These are phyloP conservation scores for Ceratobasidium sp. DNA, from an alignment of 1,284 basidiomycete genomes.

Conservation along the genomic window DNA sequence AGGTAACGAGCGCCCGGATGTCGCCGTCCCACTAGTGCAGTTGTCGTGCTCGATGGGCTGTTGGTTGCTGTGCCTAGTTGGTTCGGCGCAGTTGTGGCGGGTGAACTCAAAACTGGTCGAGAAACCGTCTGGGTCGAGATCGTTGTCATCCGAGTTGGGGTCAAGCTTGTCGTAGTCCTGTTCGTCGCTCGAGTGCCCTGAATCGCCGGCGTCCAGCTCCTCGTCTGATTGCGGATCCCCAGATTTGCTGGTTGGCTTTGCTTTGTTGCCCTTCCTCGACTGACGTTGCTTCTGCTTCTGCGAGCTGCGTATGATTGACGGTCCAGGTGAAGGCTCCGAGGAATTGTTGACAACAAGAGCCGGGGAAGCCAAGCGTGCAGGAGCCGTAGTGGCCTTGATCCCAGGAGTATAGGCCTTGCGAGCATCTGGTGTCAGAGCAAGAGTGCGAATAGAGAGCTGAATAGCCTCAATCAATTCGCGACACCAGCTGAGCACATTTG, in stretches of 20 bases:
- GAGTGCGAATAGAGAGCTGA: not conserved
- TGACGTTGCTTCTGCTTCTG: not conserved
- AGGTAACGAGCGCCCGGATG: not conserved
- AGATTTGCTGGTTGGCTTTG: not conserved
- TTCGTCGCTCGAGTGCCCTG: not conserved
- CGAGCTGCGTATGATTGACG: not conserved
- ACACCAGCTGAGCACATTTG: not conserved
- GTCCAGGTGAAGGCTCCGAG: not conserved
- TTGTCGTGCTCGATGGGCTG: too few species aligned
- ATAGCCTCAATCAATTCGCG: not conserved
- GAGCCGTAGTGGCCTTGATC: not conserved
- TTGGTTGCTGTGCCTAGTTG: too few species aligned
- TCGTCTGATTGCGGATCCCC: not conserved
- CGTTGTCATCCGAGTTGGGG: not conserved
- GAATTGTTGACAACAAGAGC: not conserved
- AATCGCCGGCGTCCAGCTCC: not conserved
- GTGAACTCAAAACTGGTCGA: too few species aligned
- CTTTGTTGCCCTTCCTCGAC: not conserved
- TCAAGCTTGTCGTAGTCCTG: not conserved
- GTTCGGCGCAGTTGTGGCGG: too few species aligned
- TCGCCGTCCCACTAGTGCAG: not conserved
- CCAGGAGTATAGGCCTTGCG: not conserved
- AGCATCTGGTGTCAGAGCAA: not conserved
- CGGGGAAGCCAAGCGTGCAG: too few species aligned
- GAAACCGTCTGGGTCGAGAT: not conserved